Evolutionary conservation across 1,139 yeast genomes (phyloP), one percentile per base, ranked within the genome.

Genomic region (Blastobotrys capitulatus): DNA sequence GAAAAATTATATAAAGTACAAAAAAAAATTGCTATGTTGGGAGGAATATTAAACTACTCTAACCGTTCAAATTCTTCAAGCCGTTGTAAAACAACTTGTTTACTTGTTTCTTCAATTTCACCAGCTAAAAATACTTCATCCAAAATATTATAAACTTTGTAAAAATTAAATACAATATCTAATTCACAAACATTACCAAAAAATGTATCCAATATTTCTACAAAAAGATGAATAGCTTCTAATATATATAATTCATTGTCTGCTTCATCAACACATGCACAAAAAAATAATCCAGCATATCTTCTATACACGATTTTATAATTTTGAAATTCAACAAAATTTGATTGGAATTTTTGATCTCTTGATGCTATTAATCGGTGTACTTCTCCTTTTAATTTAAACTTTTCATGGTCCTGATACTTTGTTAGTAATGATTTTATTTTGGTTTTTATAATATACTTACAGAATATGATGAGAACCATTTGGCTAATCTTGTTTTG

Each of bases 181-280:
- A 92, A 75, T 68, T 92, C 98, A 69, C 97, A 90, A n/a, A 92
- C 98, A 61, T 84, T 89, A 47, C 79, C 78, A 62, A 92, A 92
- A 65, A 85, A 88, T 6, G 82, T 75, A 64, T 92, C 98, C 53
- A 92, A 71, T 10, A 89, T 80, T 66, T 92, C 97, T 25, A 92
- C 97, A 57, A 92, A 80, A 50, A 90, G 72, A 63, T 92, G 98
- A 34, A 92, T 79, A 31, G 88, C 82, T 57, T 92, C 96, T 50
- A 92, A 72, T 62, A 85, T 86, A 50, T 83, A 79, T 54, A 92
- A 75, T 63, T 90, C 97, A 61, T 83, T 83, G 62, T 89, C 97
- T 13, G 71, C 70, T 32, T 78, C 68, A 57, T 86, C 96, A 12
- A 89, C 80, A 48, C 94, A 85, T 51, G 86, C 77, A 26, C 90